Percentiles rank a stretch among this genome's conserved stretches.
Evolutionary conservation across 2,329 filamentous ascomycete genomes (phyloP).

Genomic region (Ambrosiella xylebori): DNA sequence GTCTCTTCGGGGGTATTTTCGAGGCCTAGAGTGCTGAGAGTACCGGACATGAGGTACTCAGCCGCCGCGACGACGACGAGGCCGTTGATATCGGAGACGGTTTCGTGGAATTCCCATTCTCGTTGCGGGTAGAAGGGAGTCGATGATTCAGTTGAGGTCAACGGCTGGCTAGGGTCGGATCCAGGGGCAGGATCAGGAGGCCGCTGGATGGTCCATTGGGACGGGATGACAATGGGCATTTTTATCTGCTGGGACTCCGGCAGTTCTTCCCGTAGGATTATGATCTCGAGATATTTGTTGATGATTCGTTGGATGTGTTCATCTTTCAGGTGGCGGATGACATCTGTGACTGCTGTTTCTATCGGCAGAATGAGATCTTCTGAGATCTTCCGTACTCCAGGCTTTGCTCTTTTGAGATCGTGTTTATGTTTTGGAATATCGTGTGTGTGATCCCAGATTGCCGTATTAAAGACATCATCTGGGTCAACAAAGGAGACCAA

Average conservation of each 20-base stretch:
- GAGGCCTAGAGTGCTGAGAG: constrained; percentile 13
- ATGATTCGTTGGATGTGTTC: constrained; percentile 15
- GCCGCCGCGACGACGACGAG: constrained; percentile 17
- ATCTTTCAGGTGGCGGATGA: constrained; percentile 16
- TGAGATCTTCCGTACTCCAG: not conserved
- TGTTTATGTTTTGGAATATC: constrained; percentile 1
- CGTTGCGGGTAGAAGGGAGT: constrained; percentile 8
- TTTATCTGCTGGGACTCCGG: constrained; percentile 14
- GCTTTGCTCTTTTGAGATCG: not conserved
- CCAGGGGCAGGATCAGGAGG: not conserved
- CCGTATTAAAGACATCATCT: not conserved
- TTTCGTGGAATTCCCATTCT: constrained; percentile 14
- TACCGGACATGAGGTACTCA: constrained; percentile 15
- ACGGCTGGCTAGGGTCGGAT: not conserved
- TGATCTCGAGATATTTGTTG: constrained; percentile 13
- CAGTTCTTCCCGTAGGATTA: constrained; percentile 3
- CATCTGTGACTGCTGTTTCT: constrained; percentile 14
- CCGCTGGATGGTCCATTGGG: constrained; percentile 8
- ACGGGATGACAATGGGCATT: constrained; percentile 14
- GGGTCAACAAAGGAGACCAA: constrained; percentile 17
- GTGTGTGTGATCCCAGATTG: constrained; percentile 4
- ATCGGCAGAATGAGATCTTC: not conserved
- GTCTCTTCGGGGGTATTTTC: not conserved
- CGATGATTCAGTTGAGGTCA: not conserved
- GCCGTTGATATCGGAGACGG: constrained; percentile 19